Conservation (phyloP, 148 eudicot genomes). For the Pharnaceum exiguum region DNA sequence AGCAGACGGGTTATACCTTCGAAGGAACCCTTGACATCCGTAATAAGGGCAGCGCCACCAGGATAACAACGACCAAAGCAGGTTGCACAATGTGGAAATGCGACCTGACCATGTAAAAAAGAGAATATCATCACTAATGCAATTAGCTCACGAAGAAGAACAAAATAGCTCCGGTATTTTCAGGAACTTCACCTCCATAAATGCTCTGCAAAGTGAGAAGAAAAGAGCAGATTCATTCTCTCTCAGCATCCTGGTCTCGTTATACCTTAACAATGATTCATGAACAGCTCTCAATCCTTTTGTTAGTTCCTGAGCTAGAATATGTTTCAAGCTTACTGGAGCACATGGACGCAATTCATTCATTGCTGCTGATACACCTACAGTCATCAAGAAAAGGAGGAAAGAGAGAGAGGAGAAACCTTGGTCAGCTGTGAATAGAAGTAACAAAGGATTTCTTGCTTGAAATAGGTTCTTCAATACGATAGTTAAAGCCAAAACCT, state of each 20-base stretch:
- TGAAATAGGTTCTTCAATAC: no score
- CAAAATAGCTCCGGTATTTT: not conserved
- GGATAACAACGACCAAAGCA: constrained; percentile 96
- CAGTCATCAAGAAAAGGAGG: constrained; percentile 2
- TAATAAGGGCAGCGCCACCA: constrained; percentile 63
- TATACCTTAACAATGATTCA: constrained; percentile 78
- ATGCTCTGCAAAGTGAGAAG: constrained; percentile 89
- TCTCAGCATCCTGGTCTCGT: constrained; percentile 73
- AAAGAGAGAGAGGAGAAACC: not conserved
- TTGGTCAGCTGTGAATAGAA: not conserved
- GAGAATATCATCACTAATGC: not conserved
- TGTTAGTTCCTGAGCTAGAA: constrained; percentile 86
- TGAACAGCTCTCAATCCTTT: constrained; percentile 84
- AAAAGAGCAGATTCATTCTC: constrained; percentile 83
- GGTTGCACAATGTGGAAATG: constrained; percentile 75
- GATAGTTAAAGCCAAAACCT: no score
- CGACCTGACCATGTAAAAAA: constrained; percentile 47
- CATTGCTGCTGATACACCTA: constrained; percentile 96
- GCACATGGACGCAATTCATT: constrained; percentile 96
- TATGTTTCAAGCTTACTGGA: constrained; percentile 83
- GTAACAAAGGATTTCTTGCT: no score
- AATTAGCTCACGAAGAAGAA: not conserved
- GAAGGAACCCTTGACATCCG: constrained; percentile 65
- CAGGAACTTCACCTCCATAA: constrained; percentile 56
- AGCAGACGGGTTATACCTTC: constrained; percentile 66